phyloP scores from a whole-genome alignment of 768 basidiomycete genomes.

The Termitomyces sp. region DNA sequence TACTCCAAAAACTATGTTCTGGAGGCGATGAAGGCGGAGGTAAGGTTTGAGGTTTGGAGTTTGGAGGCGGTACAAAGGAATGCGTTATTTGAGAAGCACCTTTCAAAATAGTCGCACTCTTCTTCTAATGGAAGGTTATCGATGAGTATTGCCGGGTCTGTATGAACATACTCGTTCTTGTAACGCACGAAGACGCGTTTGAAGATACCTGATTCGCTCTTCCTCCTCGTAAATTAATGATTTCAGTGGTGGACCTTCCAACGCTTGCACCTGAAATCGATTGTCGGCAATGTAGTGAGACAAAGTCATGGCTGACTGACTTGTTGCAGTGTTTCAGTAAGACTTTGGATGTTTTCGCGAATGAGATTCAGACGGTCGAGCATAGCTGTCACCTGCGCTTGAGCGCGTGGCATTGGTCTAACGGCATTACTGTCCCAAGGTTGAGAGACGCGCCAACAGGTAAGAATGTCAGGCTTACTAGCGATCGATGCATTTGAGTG shows the following conservation, averaged over 20 bases:
- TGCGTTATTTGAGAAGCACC: slow-evolving; percentile 3
- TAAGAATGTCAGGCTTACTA: slow-evolving; percentile 45
- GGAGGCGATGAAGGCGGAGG: slow-evolving; percentile 26
- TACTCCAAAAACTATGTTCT: slow-evolving; percentile 62
- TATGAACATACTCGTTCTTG: slow-evolving; percentile 31
- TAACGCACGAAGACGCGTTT: slow-evolving; percentile 31
- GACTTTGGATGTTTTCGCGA: slow-evolving; percentile 31
- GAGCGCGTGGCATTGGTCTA: slow-evolving; percentile 48
- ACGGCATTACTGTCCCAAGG: slow-evolving; percentile 28
- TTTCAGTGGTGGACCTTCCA: slow-evolving; percentile 26
- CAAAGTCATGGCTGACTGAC: slow-evolving; percentile 15
- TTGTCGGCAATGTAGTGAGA: slow-evolving; percentile 6
- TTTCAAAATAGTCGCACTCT: slow-evolving; percentile 1
- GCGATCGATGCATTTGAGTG: slow-evolving; percentile 69
- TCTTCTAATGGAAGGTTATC: slow-evolving; percentile 19
- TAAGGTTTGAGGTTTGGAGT: slow-evolving; percentile 15
- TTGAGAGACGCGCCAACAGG: slow-evolving; percentile 2
- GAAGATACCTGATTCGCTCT: slow-evolving; percentile 30
- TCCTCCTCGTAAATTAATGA: slow-evolving; percentile 37
- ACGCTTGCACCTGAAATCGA: slow-evolving; percentile 18
- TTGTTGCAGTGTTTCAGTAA: slow-evolving; percentile 26
- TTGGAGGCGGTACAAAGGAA: slow-evolving; percentile 6
- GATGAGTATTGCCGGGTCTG: background rate
- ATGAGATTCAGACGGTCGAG: slow-evolving; percentile 33
- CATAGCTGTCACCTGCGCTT: slow-evolving; percentile 37